Base-by-base conservation (phyloP, 257 asterid species). In the Salvia splendens region DNA sequence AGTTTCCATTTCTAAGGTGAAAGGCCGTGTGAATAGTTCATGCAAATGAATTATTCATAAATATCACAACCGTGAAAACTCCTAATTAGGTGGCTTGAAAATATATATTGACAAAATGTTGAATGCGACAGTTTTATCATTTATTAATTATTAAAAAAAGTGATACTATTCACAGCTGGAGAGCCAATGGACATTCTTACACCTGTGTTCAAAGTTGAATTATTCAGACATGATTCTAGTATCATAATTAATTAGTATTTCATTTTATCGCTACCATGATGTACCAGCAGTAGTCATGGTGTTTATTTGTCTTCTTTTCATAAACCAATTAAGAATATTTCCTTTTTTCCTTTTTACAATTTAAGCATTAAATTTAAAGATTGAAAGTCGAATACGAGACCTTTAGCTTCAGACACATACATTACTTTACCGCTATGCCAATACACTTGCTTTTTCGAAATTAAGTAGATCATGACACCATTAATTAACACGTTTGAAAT, bases 11-110 rank as follows among this genome's bases (percentile, higher is more conserved):
- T 2, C 2, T 48, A 11, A 14, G 7, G 3, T 48, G 54, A 48
- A 48, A 14, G 28, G 54, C 3, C 28, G 15, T 48, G 54, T 48
- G 54, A 48, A 48, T 48, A 14, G 6, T 14, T 14, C 28, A 6
- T 48, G 24, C 11, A 6, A 5, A 48, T 2, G 17, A 14, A n/a
- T n/a, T n/a, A n/a, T 14, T 48, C 8, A 6, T 5, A 5, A 15
- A 48, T 15, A 47, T 14, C 10, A 15, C 54, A 30, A 16, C 50
- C 76, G 70, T 77, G 76, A 58, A 68, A 56, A 76, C 76, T 73
- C 73, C 67, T 73, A 73, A 73, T 72, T 48, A 8, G 24, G 8
- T 5, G 1, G 8, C 24, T 1, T 2, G 0, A 14, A n/a, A 48
- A 48, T n/a, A 48, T 4, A 14, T 5, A 14, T n/a, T 1, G n/a